Evolutionary conservation across 768 basidiomycete species (phyloP), one percentile per base, ranked within the genome.

Genomic region (Pleurotus pulmonarius): DNA sequence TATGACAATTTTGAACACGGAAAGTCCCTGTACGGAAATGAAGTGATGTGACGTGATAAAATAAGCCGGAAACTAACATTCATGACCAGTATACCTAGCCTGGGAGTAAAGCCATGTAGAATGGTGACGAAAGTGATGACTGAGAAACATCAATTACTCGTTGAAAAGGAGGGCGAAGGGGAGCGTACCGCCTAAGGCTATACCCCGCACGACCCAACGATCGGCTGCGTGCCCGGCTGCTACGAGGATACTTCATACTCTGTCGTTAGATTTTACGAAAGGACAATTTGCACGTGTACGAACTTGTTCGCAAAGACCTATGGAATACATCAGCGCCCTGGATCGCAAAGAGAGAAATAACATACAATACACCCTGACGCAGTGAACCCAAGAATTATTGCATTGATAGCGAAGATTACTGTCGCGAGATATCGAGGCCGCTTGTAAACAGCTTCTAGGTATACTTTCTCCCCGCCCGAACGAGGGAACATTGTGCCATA

Each of bases 401-500:
- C 76, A 45, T 79, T 80, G 43, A 67, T 59, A 1, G 80, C 75
- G 49, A 81, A 83, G 12, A 82, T 64, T 7, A 79, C 66, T 0
- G 82, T 83, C 4, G 74, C 76, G 2, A 83, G 67, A 47, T 75
- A 76, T 57, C 67, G 73, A 4, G 82, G 81, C 34, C 65, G 70
- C 46, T 65, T 70, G 63, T 82, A 85, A 3, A 82, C 71, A 0
- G 77, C 81, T 64, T 85, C 84, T 22, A 83, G 68, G 59, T 85
- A 84, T 2, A 84, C 82, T 64, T 86, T 84, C 63, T 85, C 84
- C 4, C 83, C 83, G 7, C 83, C 83, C 13, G 80, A 82, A 1
- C 83, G 75, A 3, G 83, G 83, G 57, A 77, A 82, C 83, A 85
- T 85, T 2, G 82, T 81, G 5, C 84, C 85, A 48, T 79, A 79